Evolutionary conservation across 352 stramenopile genomes (phyloP), one percentile per base, ranked within the genome.

Genomic region (Phytophthora syringae): DNA sequence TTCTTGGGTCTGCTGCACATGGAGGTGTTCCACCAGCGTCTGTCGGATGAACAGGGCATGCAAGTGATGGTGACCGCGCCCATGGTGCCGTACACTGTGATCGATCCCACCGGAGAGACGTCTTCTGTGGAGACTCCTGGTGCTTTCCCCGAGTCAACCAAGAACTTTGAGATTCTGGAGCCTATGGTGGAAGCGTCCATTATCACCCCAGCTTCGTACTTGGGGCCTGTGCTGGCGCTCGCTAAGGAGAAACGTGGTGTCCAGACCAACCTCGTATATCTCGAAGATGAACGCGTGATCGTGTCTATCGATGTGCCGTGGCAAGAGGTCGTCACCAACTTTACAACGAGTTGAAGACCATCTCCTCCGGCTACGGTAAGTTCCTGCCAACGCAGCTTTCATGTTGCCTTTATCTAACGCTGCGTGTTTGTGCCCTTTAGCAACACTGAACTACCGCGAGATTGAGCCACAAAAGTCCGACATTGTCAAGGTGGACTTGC

Each of bases 271-370:
- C 89, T 98, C 52, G 86, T 93, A 51, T 97, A 97, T 72, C 72
- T 99, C 7, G 97, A 99, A 60, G 96, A 99, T 64, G 87, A 86
- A 15, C 94, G 85, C 7, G 93, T 99, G 67, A 77, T 99, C 47
- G 89, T 99, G 34, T 95, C 91, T 20, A 97, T 98, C 49, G 67
- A 88, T 45, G 89, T 99, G 36, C 98, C 98, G 30, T 99, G 97
- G 97, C 94, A 98, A 50, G 97, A 99, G 82, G 97, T 99, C 12
- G 98, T 99, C 49, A 99, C 88, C 22, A 98, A 99, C 76, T 99
- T 56, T 99, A 99, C 78, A 98, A 99, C 74, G 88, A 98, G 52
- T 77, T 99, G 43, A 99, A 99, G 82, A 98, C 89, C 27, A 85
- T 97, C 6, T 98, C 95, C 7, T 95, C 90, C 2, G 97, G 98